These are phyloP conservation scores for Arthrocladium fulminans DNA, from an alignment of 2,329 filamentous ascomycete genomes.

Conservation along the genomic window DNA sequence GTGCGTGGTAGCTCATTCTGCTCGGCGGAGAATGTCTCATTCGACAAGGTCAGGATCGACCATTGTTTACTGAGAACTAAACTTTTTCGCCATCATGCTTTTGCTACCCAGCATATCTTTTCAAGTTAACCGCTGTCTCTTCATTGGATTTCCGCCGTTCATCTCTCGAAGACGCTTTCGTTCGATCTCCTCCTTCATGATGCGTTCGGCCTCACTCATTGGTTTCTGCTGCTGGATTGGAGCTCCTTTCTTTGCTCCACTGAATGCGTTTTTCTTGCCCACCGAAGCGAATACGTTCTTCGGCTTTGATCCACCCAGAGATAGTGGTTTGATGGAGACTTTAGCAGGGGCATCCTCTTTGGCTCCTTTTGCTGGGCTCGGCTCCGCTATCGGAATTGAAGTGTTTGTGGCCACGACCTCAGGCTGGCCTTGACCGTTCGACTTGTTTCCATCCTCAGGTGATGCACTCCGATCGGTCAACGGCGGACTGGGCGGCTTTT, in stretches of 20 bases:
- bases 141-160: conserved; percentile 16
- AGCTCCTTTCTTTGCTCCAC: conserved; percentile 55
- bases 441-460: conserved; percentile 9
- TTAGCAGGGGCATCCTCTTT: conserved; percentile 5
- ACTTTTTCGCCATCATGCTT: too few species aligned
- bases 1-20: too few species aligned
- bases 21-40: too few species aligned
- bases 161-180: conserved; percentile 47
- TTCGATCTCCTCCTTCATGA: conserved; percentile 79
- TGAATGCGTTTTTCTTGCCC: conserved; percentile 57
- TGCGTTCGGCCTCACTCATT: conserved; percentile 79
- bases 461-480: conserved; percentile 15
- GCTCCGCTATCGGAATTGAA: conserved; percentile 9
- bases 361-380: conserved; percentile 8
- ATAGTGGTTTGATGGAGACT: conserved; percentile 41
- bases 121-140: conserved; percentile 13
- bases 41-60: too few species aligned
- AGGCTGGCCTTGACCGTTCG: background rate
- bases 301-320: conserved; percentile 52
- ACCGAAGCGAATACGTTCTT: conserved; percentile 65
- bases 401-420: background rate
- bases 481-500: conserved; percentile 23
- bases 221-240: conserved; percentile 60
- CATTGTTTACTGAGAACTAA: too few species aligned
- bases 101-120: too few species aligned